Evolutionary conservation across 2,329 filamentous ascomycete genomes (phyloP).

Genomic region (Scortechinia acanthostroma): DNA sequence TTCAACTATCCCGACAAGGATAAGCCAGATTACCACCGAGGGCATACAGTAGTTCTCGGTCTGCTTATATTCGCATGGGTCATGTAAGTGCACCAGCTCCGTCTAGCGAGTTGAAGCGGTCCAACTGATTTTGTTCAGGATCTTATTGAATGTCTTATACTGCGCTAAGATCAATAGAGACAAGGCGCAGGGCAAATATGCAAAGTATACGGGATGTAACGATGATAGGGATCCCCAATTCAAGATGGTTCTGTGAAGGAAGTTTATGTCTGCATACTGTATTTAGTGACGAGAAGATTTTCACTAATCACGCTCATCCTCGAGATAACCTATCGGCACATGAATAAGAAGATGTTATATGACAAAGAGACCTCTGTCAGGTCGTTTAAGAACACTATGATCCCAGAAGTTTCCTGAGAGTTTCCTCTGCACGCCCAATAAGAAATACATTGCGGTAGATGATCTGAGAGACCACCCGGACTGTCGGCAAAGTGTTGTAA

Average conservation of each 20-base stretch:
- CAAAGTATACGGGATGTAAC: background rate
- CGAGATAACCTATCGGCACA: no score
- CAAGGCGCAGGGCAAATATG: conserved; percentile 3
- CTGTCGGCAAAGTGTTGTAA: no score
- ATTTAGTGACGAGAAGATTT: no score
- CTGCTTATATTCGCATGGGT: conserved; percentile 57
- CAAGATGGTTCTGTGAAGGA: conserved; percentile 4
- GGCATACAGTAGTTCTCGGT: conserved; percentile 53
- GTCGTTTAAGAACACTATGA: no score
- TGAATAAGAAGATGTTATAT: no score
- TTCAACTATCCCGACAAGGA: conserved; percentile 54
- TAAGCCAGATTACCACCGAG: conserved; percentile 47
- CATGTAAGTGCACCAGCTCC: conserved; percentile 42
- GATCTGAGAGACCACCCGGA: no score
- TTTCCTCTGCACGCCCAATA: no score
- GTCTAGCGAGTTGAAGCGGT: background rate
- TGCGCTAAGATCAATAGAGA: conserved; percentile 4
- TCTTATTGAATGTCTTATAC: conserved; percentile 4
- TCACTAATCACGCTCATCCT: no score
- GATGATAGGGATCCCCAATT: conserved; percentile 4
- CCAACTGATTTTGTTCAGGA: conserved; percentile 1
- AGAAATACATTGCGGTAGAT: no score
- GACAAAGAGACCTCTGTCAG: no score
- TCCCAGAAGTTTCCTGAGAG: no score
- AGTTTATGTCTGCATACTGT: background rate